These are phyloP conservation scores for Marasmius sp. DNA, from an alignment of 1,284 basidiomycete species.

Conservation along the genomic window DNA sequence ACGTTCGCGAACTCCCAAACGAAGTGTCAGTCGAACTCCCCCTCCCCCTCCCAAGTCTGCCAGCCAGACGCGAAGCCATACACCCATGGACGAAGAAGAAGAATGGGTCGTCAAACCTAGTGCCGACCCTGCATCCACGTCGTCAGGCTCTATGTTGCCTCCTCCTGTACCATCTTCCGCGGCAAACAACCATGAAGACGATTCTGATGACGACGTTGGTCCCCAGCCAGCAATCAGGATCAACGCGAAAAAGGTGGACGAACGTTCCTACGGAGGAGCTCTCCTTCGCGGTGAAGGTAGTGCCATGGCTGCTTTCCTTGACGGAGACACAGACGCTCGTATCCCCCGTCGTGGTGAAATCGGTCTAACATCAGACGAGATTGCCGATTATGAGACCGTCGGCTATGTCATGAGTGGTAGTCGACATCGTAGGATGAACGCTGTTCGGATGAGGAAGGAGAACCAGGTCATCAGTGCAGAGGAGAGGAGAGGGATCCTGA, in stretches of 20 bases:
- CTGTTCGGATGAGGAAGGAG: constrained; percentile 96
- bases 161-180: constrained; percentile 23
- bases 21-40: constrained; percentile 26
- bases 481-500: constrained; percentile 93
- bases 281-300: constrained; percentile 93
- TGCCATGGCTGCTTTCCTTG: constrained; percentile 95
- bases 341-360: constrained; percentile 99
- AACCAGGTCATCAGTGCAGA: constrained; percentile 98
- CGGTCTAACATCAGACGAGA: constrained; percentile 84
- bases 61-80: constrained; percentile 32
- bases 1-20: constrained; percentile 14
- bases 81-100: constrained; percentile 44
- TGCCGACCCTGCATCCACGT: constrained; percentile 20
- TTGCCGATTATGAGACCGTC: constrained; percentile 82
- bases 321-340: constrained; percentile 76
- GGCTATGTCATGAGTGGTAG: constrained; percentile 99
- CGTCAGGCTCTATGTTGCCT: constrained; percentile 21
- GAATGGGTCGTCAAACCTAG: constrained; percentile 74
- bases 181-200: constrained; percentile 15
- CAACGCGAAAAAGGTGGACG: constrained; percentile 58
- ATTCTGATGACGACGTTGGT: constrained; percentile 49
- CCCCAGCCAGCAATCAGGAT: constrained; percentile 54
- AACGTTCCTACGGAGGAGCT: constrained; percentile 81
- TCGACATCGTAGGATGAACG: constrained; percentile 93
- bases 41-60: constrained; percentile 29